These are phyloP conservation scores for Solanum habrochaites DNA, from an alignment of 257 asterid genomes.

Conservation along the genomic window DNA sequence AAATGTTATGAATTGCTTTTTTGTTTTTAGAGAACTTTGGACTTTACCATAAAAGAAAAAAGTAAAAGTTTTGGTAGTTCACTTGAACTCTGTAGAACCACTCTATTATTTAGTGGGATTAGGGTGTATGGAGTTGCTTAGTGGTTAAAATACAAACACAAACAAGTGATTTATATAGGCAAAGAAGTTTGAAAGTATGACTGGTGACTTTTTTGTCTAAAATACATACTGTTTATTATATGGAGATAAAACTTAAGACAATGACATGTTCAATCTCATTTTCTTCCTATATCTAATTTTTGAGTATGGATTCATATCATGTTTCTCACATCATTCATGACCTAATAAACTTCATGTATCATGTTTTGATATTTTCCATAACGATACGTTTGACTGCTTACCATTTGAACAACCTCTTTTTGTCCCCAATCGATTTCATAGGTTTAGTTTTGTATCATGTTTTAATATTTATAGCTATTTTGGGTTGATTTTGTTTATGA, in stretches of 20 bases:
- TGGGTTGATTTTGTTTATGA: not conserved
- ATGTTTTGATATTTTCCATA: not conserved
- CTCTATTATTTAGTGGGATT: conserved; percentile 2
- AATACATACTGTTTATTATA: not conserved
- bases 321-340: not conserved
- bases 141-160: not conserved
- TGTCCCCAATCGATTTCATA: not conserved
- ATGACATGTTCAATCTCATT: not conserved
- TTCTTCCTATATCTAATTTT: not conserved
- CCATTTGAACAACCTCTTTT: not conserved
- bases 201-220: not conserved
- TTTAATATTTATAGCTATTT: not conserved
- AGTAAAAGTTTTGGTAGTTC: not conserved
- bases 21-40: not conserved
- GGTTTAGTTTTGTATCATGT: not conserved
- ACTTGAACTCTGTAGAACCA: not conserved
- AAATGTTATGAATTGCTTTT: not conserved
- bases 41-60: not conserved
- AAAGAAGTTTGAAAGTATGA: not conserved
- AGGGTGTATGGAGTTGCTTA: not conserved
- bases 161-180: conserved; percentile 16
- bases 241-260: not conserved
- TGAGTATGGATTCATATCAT: not conserved
- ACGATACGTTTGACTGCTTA: not conserved
- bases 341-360: not conserved